Conservation (phyloP, 148 eudicot species). For the Fagopyrum tataricum region DNA sequence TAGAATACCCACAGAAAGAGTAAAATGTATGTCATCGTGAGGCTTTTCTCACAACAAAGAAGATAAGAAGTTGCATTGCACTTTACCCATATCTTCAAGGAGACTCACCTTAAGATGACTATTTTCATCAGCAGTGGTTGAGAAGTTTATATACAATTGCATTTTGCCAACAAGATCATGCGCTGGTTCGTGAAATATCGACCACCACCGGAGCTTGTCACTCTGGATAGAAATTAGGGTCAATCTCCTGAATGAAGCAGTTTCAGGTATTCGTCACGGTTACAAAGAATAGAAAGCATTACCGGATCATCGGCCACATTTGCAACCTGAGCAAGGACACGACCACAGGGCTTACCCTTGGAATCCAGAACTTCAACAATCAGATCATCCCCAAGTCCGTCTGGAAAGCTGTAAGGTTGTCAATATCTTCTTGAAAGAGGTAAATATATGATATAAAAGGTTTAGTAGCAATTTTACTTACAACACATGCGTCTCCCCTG, state of each 20-base stretch:
- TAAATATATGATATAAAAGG: constrained; percentile 1
- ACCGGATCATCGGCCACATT: constrained; percentile 80
- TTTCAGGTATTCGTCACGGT: background rate
- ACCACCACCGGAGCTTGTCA: constrained; percentile 96
- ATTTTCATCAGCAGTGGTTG: constrained; percentile 67
- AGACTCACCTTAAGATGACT: constrained; percentile 50
- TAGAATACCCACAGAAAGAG: constrained; percentile 21
- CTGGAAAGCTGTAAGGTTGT: constrained; percentile 74
- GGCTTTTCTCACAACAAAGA: background rate
- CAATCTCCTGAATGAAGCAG: constrained; percentile 4
- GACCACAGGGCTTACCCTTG: constrained; percentile 71
- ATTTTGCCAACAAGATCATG: constrained; percentile 91
- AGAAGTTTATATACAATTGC: constrained; percentile 68
- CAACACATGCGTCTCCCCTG: constrained; percentile 90
- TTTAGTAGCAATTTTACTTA: constrained; percentile 27
- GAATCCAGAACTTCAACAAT: constrained; percentile 77
- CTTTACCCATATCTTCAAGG: background rate
- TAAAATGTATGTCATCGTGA: background rate
- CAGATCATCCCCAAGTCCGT: constrained; percentile 89
- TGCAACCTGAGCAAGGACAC: constrained; percentile 83
- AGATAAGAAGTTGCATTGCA: background rate
- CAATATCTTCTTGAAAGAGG: constrained; percentile 18
- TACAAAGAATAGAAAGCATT: constrained; percentile 16
- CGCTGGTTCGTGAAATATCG: constrained; percentile 83
- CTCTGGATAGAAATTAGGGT: constrained; percentile 43